These are phyloP conservation scores for bread wheat (Triticum aestivum) DNA, from an alignment of 176 grass and related monocot genomes.

Conservation along the genomic window DNA sequence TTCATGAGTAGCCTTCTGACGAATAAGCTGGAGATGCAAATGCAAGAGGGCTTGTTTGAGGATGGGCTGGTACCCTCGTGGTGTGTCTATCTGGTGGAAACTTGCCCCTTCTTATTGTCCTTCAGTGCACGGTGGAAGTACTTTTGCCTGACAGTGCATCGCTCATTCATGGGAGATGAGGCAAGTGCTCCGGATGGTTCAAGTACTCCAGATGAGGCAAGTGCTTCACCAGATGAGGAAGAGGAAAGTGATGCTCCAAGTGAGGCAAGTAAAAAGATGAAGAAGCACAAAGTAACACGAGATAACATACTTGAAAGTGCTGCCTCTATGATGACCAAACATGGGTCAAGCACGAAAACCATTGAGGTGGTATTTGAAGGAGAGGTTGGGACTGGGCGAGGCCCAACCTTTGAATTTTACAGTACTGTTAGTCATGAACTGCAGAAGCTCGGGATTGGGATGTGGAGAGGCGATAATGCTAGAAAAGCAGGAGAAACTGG, in stretches of 20 bases:
- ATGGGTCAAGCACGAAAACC: conserved; percentile 41
- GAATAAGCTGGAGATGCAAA: conserved; percentile 73
- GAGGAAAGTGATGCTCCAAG: not conserved
- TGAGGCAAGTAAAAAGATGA: not conserved
- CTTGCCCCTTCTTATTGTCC: conserved; percentile 62
- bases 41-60: conserved; percentile 53
- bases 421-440: conserved; percentile 49
- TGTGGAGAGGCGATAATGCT: conserved; percentile 58
- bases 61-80: conserved; percentile 48
- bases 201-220: not conserved
- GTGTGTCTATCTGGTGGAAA: conserved; percentile 48
- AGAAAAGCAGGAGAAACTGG: not conserved
- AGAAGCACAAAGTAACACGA: conserved; percentile 51
- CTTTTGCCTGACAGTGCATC: conserved; percentile 46
- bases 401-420: conserved; percentile 70
- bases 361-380: conserved; percentile 58
- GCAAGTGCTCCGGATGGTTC: not conserved
- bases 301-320: conserved; percentile 46
- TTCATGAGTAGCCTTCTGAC: conserved; percentile 52
- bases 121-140: conserved; percentile 76
- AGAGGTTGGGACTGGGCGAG: conserved; percentile 68
- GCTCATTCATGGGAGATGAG: conserved; percentile 19
- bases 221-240: not conserved
- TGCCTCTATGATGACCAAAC: conserved; percentile 43
- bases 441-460: conserved; percentile 50